phyloP scores from a whole-genome alignment of 169 alveolate species.

The Cyclospora cayetanensis region DNA sequence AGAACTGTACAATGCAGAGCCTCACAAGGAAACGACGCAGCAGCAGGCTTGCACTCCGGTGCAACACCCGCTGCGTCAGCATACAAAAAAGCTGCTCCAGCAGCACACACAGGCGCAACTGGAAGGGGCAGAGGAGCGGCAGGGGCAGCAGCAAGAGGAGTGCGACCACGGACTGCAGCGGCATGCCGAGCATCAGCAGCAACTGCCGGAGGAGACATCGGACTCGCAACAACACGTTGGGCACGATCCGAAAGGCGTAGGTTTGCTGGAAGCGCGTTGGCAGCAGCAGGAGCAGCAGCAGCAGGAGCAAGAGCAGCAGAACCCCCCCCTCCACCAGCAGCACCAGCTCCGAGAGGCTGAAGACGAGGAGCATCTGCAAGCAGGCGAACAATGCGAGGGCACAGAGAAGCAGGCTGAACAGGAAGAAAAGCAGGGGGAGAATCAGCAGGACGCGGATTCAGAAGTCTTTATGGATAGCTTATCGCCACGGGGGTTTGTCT shows the following conservation, averaged over 20 bases:
- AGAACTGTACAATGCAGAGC: too few species aligned
- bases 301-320: too few species aligned
- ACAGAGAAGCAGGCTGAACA: neutral
- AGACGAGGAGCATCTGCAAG: neutral
- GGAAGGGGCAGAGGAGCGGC: neutral
- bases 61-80: constrained; percentile 11
- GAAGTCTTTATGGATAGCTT: neutral
- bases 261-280: neutral
- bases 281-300: neutral
- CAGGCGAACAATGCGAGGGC: neutral
- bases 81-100: constrained; percentile 29
- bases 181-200: neutral
- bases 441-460: neutral
- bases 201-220: neutral
- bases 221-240: neutral
- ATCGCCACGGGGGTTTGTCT: constrained; percentile 3
- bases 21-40: too few species aligned
- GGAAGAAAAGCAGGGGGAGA: too few species aligned
- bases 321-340: neutral
- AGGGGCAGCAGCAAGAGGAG: neutral
- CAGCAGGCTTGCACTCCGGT: too few species aligned
- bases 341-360: neutral
- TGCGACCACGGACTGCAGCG: neutral
- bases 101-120: neutral
- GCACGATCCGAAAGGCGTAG: neutral